phyloP scores from a whole-genome alignment of 139 green algal genomes.

The Chlamydomonas sphaeroides region DNA sequence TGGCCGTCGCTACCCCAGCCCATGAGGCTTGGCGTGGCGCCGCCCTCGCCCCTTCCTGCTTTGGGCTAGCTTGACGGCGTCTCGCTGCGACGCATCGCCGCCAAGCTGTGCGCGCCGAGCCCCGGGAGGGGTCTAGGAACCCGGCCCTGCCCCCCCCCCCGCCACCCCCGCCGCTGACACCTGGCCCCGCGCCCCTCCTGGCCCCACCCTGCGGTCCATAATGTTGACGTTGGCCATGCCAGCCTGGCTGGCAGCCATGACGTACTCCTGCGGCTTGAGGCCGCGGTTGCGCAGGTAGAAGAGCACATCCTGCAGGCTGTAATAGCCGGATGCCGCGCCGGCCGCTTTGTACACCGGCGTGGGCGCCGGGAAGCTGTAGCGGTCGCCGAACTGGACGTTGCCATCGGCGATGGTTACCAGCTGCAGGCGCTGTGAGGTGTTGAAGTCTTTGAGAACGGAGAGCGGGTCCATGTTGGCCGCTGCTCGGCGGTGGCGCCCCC shows the following conservation, averaged over 20 bases:
- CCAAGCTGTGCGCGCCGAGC: no score
- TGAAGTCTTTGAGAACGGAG: slow-evolving; percentile 15
- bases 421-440: slow-evolving; percentile 6
- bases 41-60: no score
- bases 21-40: no score
- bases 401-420: slow-evolving; percentile 1
- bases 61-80: no score
- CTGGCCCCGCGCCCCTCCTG: no score
- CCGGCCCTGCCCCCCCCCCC: no score
- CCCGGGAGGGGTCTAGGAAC: no score
- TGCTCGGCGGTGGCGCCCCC: no score
- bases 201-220: slow-evolving; percentile 42
- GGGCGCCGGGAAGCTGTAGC: slow-evolving; percentile 24
- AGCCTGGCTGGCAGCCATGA: slow-evolving; percentile 38
- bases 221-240: slow-evolving; percentile 32
- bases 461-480: slow-evolving; percentile 38
- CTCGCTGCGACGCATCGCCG: no score
- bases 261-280: slow-evolving; percentile 46
- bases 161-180: no score
- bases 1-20: no score
- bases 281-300: slow-evolving; percentile 41
- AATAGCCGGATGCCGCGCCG: slow-evolving; percentile 10
- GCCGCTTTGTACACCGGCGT: slow-evolving; percentile 42
- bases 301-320: slow-evolving; percentile 45
- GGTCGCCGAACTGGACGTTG: slow-evolving; percentile 35